Conservation (phyloP, 352 stramenopile species). For the Phytophthora cajani region DNA sequence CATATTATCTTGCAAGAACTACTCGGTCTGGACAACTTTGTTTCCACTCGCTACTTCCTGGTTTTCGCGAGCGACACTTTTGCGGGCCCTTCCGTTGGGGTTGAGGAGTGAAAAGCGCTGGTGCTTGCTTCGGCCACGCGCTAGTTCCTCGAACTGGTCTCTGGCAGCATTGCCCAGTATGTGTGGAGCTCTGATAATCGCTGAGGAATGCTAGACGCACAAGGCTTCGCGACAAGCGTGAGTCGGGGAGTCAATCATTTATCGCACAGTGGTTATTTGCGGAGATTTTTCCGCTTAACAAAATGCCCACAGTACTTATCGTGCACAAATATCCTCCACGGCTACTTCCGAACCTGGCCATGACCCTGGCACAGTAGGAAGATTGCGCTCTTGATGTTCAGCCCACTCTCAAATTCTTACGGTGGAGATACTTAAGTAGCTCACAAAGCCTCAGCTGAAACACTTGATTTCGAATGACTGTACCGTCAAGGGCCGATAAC, state of each 20-base stretch:
- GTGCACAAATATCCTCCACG: slow-evolving; percentile 4
- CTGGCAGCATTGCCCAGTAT: slow-evolving; percentile 51
- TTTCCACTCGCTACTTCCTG: slow-evolving; percentile 56
- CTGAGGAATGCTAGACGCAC: background rate
- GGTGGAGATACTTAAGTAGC: background rate
- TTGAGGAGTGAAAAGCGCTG: slow-evolving; percentile 53
- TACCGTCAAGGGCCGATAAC: background rate
- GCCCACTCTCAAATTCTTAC: slow-evolving; percentile 1
- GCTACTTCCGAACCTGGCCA: background rate
- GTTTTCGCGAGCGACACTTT: slow-evolving; percentile 49
- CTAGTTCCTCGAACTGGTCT: slow-evolving; percentile 67
- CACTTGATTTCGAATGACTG: background rate
- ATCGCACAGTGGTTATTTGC: background rate
- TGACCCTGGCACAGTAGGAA: background rate
- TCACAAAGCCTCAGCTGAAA: background rate
- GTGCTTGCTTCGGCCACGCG: slow-evolving; percentile 60
- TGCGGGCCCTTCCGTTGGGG: slow-evolving; percentile 50
- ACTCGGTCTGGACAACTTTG: slow-evolving; percentile 45
- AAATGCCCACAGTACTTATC: background rate
- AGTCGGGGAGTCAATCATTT: slow-evolving; percentile 6
- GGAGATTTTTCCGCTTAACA: background rate
- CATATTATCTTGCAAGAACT: slow-evolving; percentile 60
- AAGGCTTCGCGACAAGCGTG: background rate
- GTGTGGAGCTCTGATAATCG: slow-evolving; percentile 49
- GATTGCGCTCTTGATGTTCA: background rate